Base-by-base conservation (phyloP, 2,329 filamentous ascomycete species). In the Nannizzia gypsea region DNA sequence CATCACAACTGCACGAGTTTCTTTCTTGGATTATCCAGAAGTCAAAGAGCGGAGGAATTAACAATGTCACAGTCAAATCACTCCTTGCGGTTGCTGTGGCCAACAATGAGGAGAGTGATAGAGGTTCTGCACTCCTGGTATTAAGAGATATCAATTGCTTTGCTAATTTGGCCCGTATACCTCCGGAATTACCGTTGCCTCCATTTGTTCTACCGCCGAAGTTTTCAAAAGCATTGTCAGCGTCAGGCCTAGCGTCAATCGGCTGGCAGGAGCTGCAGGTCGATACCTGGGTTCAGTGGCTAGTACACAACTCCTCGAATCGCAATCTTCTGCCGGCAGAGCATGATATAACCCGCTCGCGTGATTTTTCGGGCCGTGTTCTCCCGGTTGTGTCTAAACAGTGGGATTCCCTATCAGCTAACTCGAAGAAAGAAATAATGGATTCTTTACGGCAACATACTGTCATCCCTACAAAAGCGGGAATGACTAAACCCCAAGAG, bases 211-310 rank as follows among this genome's bases (percentile, higher is more conserved):
- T 97, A 59, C 90, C 93, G 0, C 90, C 90, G 69, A 80, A 83
- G n/a, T 87, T 92, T 64, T 95, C 90, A 0, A 88, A 84, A 66
- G 77, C 78, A 24, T 81, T 90, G n/a, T 78, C 78, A 4, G 77
- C 80, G 24, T 76, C 78, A 15, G 86, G 95, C 66, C 74, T 99
- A 38, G 83, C 89, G 64, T 84, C 88, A 15, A 80, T 99, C 6
- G 89, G 90, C 0, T 99, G 93, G 91, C 81, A 85, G 60, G 84
- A 92, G 62, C 75, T 99, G 5, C 89, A 92, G 38, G 82, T 96
- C 65, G 83, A 91, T 2, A 85, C 88, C 24, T 99, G 95, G 93
- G 73, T 96, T 24, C 79, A 83, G 22, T 96, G 87, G 73, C 77
- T 99, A 38, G 75, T 95, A n/a, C 82, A 85, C 60, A 84, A 84